Conservation (phyloP, 2,329 filamentous ascomycete genomes). For the Xylaria sp. region DNA sequence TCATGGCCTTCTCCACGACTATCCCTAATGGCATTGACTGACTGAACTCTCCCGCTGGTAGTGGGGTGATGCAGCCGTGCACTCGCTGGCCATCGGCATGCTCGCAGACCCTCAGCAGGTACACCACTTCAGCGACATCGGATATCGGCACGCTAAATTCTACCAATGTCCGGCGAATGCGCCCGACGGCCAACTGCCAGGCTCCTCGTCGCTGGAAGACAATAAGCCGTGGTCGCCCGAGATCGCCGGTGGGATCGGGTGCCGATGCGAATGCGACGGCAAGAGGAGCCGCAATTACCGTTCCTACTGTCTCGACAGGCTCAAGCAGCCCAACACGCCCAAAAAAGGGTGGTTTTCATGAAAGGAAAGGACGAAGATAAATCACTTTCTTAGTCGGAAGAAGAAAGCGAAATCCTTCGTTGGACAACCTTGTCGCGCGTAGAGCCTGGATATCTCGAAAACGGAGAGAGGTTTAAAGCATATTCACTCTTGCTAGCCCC, state of each 20-base stretch:
- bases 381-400: not conserved
- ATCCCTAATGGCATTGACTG: constrained; percentile 21
- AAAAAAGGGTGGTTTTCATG: constrained; percentile 50
- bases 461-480: not conserved
- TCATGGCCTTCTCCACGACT: not conserved
- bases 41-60: constrained; percentile 31
- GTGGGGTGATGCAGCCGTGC: constrained; percentile 60
- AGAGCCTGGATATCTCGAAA: not conserved
- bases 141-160: constrained; percentile 54
- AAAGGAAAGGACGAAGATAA: constrained; percentile 3
- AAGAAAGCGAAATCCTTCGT: not conserved
- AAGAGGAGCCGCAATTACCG: constrained; percentile 49
- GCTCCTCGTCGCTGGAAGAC: constrained; percentile 47
- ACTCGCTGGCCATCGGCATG: constrained; percentile 57
- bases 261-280: constrained; percentile 56
- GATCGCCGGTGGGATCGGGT: constrained; percentile 53
- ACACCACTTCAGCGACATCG: constrained; percentile 59
- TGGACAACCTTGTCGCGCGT: not conserved
- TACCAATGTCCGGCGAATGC: constrained; percentile 53
- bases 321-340: constrained; percentile 52
- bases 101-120: constrained; percentile 54
- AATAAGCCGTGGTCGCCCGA: constrained; percentile 45
- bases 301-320: constrained; percentile 53
- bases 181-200: constrained; percentile 51
- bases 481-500: not conserved